Evolutionary conservation across 2,329 filamentous ascomycete species (phyloP).

Genomic region (Fusarium heterosporum): DNA sequence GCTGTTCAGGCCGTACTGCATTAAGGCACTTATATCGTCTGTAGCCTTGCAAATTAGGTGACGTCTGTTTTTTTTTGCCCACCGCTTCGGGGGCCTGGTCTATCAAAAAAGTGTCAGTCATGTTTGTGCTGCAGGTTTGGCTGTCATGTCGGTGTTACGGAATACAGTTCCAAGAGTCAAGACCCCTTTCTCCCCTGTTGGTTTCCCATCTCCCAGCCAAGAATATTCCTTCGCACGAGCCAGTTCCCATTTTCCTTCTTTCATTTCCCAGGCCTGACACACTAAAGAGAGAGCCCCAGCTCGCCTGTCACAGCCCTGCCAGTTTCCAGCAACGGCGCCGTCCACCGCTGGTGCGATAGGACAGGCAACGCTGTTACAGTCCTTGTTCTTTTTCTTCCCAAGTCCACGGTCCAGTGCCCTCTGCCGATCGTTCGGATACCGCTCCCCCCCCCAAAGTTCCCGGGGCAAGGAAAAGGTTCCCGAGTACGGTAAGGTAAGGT

Average conservation of each 20-base stretch:
- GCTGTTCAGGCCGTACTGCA: slow-evolving; percentile 38
- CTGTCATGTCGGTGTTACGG: background rate
- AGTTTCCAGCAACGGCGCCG: slow-evolving; percentile 17
- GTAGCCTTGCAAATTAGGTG: slow-evolving; percentile 22
- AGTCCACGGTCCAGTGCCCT: slow-evolving; percentile 40
- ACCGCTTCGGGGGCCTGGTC: slow-evolving; percentile 29
- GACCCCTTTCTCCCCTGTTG: slow-evolving; percentile 31
- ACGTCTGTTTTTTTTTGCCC: slow-evolving; percentile 34
- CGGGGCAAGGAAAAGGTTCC: slow-evolving; percentile 32
- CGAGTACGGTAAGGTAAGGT: slow-evolving; percentile 22
- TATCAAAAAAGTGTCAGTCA: slow-evolving; percentile 17
- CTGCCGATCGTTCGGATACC: slow-evolving; percentile 46
- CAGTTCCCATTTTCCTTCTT: slow-evolving; percentile 32
- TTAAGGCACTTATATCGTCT: slow-evolving; percentile 11
- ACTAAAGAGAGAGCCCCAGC: slow-evolving; percentile 21
- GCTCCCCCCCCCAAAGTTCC: slow-evolving; percentile 34
- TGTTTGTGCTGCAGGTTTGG: slow-evolving; percentile 20
- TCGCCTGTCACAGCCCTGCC: slow-evolving; percentile 41
- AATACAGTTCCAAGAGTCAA: background rate
- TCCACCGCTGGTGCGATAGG: slow-evolving; percentile 24
- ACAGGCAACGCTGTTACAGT: slow-evolving; percentile 14
- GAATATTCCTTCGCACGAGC: slow-evolving; percentile 38
- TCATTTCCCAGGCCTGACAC: background rate
- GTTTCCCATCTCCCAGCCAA: slow-evolving; percentile 31
- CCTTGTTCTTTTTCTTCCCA: slow-evolving; percentile 11